These are phyloP conservation scores for Taphrina flavorubra DNA, from an alignment of 1,139 yeast species.

Conservation along the genomic window DNA sequence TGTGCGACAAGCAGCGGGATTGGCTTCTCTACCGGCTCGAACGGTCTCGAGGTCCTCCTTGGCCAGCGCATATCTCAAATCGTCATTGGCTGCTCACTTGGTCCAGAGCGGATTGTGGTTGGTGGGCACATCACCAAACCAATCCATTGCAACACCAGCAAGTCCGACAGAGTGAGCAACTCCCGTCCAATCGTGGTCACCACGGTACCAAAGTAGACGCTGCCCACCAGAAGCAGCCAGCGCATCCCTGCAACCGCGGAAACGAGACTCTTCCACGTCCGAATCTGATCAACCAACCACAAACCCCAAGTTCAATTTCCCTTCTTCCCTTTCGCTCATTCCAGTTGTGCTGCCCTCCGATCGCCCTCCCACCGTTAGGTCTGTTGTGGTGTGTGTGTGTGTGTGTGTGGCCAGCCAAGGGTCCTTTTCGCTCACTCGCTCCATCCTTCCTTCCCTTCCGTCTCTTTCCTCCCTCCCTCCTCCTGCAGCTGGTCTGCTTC, in stretches of 20 bases:
- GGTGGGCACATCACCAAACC: too few relatives aligned
- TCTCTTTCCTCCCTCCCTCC: neutral
- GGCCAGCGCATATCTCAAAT: neutral
- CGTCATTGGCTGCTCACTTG: too few relatives aligned
- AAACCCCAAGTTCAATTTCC: constrained; percentile 7
- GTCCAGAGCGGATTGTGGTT: too few relatives aligned
- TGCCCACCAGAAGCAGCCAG: too few relatives aligned
- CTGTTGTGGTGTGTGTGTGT: neutral
- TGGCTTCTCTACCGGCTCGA: constrained; percentile 1
- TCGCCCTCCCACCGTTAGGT: neutral
- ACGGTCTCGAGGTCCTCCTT: too few relatives aligned
- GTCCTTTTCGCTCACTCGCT: neutral
- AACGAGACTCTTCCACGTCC: neutral
- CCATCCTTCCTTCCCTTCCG: neutral
- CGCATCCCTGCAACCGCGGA: too few relatives aligned
- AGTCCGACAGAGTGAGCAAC: too few relatives aligned
- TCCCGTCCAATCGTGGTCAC: too few relatives aligned
- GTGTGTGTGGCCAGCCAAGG: neutral
- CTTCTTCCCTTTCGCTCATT: constrained; percentile 3
- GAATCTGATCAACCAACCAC: neutral
- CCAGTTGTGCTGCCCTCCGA: neutral
- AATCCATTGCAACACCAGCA: too few relatives aligned
- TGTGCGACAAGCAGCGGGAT: too few relatives aligned
- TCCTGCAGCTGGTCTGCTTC: neutral
- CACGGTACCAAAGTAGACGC: too few relatives aligned